These are phyloP conservation scores for Austroboletus novae-zelandiae DNA, from an alignment of 1,284 basidiomycete genomes.

Conservation along the genomic window DNA sequence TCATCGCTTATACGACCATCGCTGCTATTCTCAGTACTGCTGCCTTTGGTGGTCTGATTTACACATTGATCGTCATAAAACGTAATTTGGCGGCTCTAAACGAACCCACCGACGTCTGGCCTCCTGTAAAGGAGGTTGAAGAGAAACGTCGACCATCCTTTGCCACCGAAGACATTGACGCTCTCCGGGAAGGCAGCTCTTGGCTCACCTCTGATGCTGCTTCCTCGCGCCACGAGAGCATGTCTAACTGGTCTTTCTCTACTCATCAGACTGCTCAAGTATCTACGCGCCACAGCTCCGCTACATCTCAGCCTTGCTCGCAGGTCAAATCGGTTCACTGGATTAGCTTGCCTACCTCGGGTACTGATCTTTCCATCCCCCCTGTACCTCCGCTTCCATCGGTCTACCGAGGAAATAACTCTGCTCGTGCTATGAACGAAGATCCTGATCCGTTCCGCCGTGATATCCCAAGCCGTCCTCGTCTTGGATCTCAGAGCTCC, in stretches of 20 bases:
- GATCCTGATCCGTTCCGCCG: conserved; percentile 65
- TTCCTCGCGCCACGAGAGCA: conserved; percentile 53
- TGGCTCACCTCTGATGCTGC: conserved; percentile 69
- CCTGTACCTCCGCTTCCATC: conserved; percentile 65
- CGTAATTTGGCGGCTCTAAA: conserved; percentile 55
- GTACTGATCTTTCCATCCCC: conserved; percentile 41
- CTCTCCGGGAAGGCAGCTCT: conserved; percentile 64
- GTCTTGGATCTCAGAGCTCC: conserved; percentile 62
- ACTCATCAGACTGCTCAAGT: conserved; percentile 48
- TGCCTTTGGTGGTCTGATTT: conserved; percentile 53
- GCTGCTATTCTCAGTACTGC: conserved; percentile 51
- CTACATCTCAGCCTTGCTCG: conserved; percentile 43
- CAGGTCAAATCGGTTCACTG: conserved; percentile 59
- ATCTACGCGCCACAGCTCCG: conserved; percentile 25
- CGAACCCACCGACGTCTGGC: conserved; percentile 54
- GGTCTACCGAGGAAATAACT: conserved; percentile 45
- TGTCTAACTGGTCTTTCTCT: conserved; percentile 69
- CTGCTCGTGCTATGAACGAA: conserved; percentile 38
- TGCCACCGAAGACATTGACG: conserved; percentile 65
- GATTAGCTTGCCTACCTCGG: conserved; percentile 46
- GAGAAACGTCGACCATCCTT: conserved; percentile 59
- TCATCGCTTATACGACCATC: conserved; percentile 53
- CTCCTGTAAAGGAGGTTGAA: conserved; percentile 47
- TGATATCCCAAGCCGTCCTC: conserved; percentile 40
- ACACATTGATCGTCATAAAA: conserved; percentile 59